Percentiles rank a stretch among this genome's conserved stretches.
These are phyloP conservation scores for Pyrenophora seminiperda DNA, from an alignment of 2,329 filamentous ascomycete species.

Conservation along the genomic window DNA sequence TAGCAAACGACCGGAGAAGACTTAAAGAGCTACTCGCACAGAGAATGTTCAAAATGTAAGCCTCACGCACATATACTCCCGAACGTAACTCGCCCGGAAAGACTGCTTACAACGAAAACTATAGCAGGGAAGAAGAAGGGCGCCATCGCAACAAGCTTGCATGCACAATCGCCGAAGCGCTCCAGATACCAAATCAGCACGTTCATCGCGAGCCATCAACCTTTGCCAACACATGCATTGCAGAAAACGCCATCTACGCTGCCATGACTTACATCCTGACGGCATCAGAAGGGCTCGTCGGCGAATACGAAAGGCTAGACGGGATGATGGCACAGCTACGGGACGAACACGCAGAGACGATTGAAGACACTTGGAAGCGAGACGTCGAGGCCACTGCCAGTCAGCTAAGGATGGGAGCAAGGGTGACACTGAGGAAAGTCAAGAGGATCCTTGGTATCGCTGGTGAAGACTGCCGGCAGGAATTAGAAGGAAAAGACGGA, in stretches of 20 bases:
- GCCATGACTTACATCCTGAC: slow-evolving; percentile 18
- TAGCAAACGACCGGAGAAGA: slow-evolving; percentile 22
- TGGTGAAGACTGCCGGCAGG: slow-evolving; percentile 7
- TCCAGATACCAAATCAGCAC: slow-evolving; percentile 19
- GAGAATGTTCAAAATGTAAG: slow-evolving; percentile 30
- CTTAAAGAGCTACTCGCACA: slow-evolving; percentile 27
- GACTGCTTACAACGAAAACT: not conserved
- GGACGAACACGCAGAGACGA: slow-evolving; percentile 18
- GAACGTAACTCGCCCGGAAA: not conserved
- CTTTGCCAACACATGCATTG: slow-evolving; percentile 22
- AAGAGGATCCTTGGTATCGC: slow-evolving; percentile 35
- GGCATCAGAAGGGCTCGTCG: slow-evolving; percentile 25
- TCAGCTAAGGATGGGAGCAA: slow-evolving; percentile 33
- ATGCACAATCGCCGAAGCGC: slow-evolving; percentile 22
- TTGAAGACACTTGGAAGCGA: slow-evolving; percentile 30
- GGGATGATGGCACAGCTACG: slow-evolving; percentile 23
- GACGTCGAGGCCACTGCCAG: slow-evolving; percentile 32
- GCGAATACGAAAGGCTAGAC: slow-evolving; percentile 34
- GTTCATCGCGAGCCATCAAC: slow-evolving; percentile 5
- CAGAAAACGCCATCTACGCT: slow-evolving; percentile 21
- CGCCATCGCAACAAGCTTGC: slow-evolving; percentile 31
- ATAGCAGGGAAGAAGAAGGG: slow-evolving; percentile 23
- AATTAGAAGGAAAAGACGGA: not conserved
- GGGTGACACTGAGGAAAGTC: slow-evolving; percentile 35
- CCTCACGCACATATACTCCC: not conserved